A percentile compares a stretch with the other conserved stretches of the same genome.
Evolutionary conservation across 352 stramenopile genomes (phyloP).

Genomic region (Phytophthora meadii): DNA sequence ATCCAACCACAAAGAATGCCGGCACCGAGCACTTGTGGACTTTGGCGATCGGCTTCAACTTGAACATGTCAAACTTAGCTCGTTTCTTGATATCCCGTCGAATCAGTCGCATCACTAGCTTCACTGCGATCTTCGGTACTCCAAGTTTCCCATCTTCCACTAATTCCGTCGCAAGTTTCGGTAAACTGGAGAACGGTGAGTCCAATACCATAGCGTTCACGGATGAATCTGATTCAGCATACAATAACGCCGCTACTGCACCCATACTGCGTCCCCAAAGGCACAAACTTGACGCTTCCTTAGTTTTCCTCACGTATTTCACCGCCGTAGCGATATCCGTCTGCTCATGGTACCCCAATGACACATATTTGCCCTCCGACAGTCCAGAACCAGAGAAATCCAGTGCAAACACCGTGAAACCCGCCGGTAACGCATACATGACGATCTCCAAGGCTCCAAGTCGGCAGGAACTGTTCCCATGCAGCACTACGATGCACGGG

Average conservation of each 20-base stretch:
- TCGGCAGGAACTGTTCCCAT: constrained; percentile 86
- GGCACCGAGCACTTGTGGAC: constrained; percentile 78
- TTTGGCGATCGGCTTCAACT: constrained; percentile 81
- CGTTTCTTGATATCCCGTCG: constrained; percentile 79
- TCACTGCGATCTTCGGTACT: constrained; percentile 83
- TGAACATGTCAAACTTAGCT: constrained; percentile 91
- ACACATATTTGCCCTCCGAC: constrained; percentile 87
- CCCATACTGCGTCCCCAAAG: constrained; percentile 87
- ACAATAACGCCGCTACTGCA: constrained; percentile 75
- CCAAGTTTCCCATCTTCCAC: constrained; percentile 85
- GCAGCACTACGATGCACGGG: constrained; percentile 83
- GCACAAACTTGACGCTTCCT: constrained; percentile 64
- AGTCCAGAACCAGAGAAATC: constrained; percentile 82
- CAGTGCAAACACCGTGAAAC: constrained; percentile 85
- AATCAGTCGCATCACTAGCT: constrained; percentile 85
- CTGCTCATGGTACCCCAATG: constrained; percentile 80
- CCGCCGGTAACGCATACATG: constrained; percentile 74
- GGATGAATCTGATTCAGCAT: constrained; percentile 55
- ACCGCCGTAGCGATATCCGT: constrained; percentile 77
- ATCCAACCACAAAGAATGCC: constrained; percentile 77
- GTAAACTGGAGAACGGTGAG: constrained; percentile 83
- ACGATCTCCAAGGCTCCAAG: constrained; percentile 81
- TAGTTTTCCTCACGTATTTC: constrained; percentile 63
- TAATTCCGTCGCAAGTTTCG: constrained; percentile 72
- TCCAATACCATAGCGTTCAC: constrained; percentile 87